These are phyloP conservation scores for Galerina sulciceps DNA, from an alignment of 768 basidiomycete species.

Conservation along the genomic window DNA sequence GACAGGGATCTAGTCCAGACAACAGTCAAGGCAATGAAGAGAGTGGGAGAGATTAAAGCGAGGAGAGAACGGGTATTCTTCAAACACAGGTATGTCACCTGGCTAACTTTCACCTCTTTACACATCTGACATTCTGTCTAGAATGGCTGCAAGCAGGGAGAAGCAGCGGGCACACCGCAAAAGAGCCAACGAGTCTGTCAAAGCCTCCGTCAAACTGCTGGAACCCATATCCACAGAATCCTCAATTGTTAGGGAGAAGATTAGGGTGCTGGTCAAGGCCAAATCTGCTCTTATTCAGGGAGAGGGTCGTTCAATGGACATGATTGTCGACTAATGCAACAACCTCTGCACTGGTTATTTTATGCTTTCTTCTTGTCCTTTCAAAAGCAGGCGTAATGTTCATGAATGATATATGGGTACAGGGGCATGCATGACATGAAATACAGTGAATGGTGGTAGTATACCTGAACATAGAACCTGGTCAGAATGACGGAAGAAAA, in stretches of 20 bases:
- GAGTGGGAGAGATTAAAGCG: constrained; percentile 89
- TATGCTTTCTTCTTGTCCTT: constrained; percentile 5
- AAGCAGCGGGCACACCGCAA: constrained; percentile 77
- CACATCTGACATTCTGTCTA: constrained; percentile 32
- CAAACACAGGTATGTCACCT: constrained; percentile 76
- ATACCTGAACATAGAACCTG: not conserved
- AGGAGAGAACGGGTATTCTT: constrained; percentile 94
- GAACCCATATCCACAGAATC: constrained; percentile 58
- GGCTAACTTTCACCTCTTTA: not conserved
- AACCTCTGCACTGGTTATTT: not conserved
- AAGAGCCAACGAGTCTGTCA: constrained; percentile 59
- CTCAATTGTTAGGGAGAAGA: constrained; percentile 66
- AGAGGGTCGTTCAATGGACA: constrained; percentile 88
- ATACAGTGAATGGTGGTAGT: constrained; percentile 3
- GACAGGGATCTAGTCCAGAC: constrained; percentile 92
- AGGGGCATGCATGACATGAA: constrained; percentile 11
- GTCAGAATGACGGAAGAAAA: not conserved
- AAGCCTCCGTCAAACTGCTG: constrained; percentile 67
- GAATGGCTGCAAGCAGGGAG: constrained; percentile 85
- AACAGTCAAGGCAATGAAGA: constrained; percentile 95
- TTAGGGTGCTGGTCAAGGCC: constrained; percentile 68
- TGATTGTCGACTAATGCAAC: constrained; percentile 73
- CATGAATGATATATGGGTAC: constrained; percentile 17
- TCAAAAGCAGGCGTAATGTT: constrained; percentile 17
- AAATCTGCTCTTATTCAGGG: constrained; percentile 79